A percentile compares a stretch with the other conserved stretches of the same genome.
Evolutionary conservation across 2,329 filamentous ascomycete genomes (phyloP).

Genomic region (Calycina herbarum): DNA sequence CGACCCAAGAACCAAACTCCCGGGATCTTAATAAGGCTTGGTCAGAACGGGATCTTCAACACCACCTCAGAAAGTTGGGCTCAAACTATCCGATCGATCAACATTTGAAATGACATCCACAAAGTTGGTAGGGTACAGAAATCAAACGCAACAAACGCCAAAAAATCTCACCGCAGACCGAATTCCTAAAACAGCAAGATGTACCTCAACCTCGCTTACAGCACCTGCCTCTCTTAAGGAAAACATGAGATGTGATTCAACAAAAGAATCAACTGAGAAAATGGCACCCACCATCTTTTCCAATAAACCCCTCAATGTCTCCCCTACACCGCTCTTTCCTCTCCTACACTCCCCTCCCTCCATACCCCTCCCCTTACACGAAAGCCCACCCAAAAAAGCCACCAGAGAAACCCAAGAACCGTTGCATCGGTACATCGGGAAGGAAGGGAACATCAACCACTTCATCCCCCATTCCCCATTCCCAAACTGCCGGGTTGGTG

Average conservation of each 20-base stretch:
- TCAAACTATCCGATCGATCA: background rate
- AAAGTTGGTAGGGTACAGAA: background rate
- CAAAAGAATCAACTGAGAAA: background rate
- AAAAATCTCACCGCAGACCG: background rate
- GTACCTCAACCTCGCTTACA: background rate
- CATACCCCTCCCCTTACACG: background rate
- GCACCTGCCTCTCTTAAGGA: background rate
- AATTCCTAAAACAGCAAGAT: background rate
- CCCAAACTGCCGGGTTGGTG: background rate
- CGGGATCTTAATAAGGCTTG: background rate
- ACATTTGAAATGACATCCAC: background rate
- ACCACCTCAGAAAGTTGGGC: background rate
- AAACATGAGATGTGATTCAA: background rate
- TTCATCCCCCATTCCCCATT: background rate
- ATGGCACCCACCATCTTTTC: background rate
- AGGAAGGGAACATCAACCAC: background rate
- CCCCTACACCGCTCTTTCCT: constrained; percentile 1
- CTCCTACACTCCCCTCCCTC: background rate
- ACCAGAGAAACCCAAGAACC: background rate
- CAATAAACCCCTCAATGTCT: background rate
- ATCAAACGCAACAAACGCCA: background rate
- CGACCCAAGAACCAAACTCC: background rate
- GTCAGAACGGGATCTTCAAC: background rate
- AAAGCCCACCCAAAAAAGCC: background rate
- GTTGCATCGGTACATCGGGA: background rate